phyloP scores from a whole-genome alignment of 768 basidiomycete genomes.

The Scleroderma bovista region DNA sequence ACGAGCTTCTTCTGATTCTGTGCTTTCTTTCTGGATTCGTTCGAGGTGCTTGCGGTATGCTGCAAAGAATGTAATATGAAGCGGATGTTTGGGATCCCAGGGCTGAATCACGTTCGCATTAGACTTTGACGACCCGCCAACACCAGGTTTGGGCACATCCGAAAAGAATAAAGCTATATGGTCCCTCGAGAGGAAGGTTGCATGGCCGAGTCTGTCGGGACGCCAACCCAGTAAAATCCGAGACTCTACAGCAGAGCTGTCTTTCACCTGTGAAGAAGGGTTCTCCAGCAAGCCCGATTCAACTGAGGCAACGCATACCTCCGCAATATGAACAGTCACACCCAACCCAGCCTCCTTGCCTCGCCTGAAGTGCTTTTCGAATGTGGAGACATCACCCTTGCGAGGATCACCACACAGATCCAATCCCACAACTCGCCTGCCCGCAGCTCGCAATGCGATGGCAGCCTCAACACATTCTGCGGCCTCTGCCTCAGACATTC shows the following conservation, averaged over 20 bases:
- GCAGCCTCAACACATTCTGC: constrained; percentile 56
- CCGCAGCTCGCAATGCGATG: constrained; percentile 45
- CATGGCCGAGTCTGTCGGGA: constrained; percentile 73
- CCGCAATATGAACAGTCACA: constrained; percentile 80
- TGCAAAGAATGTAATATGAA: constrained; percentile 18
- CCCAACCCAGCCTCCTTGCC: constrained; percentile 59
- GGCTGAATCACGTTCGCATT: constrained; percentile 13
- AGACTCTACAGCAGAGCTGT: constrained; percentile 54
- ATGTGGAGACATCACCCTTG: constrained; percentile 49
- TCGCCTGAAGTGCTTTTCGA: constrained; percentile 45
- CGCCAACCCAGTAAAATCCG: constrained; percentile 51
- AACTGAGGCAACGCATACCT: constrained; percentile 40
- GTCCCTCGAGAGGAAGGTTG: constrained; percentile 67
- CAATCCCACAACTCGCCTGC: constrained; percentile 65
- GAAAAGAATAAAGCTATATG: constrained; percentile 49
- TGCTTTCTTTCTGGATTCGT: constrained; percentile 14
- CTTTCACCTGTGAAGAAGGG: constrained; percentile 33
- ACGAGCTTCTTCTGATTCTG: constrained; percentile 8
- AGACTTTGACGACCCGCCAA: background rate
- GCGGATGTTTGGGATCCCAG: constrained; percentile 15
- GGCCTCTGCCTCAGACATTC: constrained; percentile 49
- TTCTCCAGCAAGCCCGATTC: background rate
- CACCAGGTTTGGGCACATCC: constrained; percentile 16
- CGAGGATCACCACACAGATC: constrained; percentile 78
- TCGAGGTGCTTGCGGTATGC: constrained; percentile 19